Evolutionary conservation across 257 asterid species (phyloP).

Genomic region (Ocimum tenuiflorum): DNA sequence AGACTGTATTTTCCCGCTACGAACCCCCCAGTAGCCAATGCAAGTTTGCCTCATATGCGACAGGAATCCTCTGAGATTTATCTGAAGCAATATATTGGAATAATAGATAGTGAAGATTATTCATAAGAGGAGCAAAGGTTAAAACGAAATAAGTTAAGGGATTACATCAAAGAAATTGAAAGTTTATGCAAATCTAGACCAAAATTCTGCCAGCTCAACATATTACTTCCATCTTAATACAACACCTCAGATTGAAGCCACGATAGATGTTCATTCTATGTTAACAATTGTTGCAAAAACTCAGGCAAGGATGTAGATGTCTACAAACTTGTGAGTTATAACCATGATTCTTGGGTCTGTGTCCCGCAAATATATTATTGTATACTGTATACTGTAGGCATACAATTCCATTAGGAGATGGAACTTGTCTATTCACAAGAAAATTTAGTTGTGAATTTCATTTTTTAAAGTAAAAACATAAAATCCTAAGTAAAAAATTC

Average conservation of each 20-base stretch:
- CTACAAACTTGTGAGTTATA: background rate
- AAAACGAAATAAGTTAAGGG: background rate
- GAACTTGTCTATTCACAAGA: background rate
- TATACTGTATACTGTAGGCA: background rate
- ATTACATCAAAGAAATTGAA: background rate
- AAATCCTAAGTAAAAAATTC: too few species aligned
- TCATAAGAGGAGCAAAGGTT: background rate
- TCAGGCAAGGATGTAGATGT: background rate
- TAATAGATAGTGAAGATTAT: constrained; percentile 11
- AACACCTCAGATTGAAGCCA: background rate
- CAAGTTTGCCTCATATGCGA: constrained; percentile 71
- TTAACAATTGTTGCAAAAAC: background rate
- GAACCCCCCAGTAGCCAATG: constrained; percentile 82
- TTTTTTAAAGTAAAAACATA: too few species aligned
- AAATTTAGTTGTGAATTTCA: too few species aligned
- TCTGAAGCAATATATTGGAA: constrained; percentile 37
- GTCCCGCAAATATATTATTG: background rate
- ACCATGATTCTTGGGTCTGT: background rate
- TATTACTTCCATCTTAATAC: background rate
- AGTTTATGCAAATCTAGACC: background rate
- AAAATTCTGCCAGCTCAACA: background rate
- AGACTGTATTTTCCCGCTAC: constrained; percentile 59
- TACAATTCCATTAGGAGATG: background rate
- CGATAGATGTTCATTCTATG: background rate
- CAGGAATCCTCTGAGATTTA: constrained; percentile 69